phyloP scores from a whole-genome alignment of 768 basidiomycete species.

The Suillus weaverae region DNA sequence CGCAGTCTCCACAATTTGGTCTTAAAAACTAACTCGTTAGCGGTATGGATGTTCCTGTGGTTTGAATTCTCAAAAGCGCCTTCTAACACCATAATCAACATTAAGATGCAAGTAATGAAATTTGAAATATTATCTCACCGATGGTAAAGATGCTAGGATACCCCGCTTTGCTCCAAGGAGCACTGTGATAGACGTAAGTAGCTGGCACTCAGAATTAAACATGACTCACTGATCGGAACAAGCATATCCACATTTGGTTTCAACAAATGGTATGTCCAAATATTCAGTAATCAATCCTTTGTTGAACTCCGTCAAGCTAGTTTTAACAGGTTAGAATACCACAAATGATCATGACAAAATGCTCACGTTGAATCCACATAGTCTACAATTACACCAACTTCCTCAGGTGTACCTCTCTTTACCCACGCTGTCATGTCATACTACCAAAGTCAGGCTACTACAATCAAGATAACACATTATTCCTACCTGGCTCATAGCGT shows the following conservation, averaged over 20 bases:
- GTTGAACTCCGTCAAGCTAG: slow-evolving; percentile 79
- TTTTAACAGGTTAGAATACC: slow-evolving; percentile 14
- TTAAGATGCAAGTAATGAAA: neutral
- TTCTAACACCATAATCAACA: slow-evolving; percentile 36
- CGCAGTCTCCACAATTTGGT: slow-evolving; percentile 42
- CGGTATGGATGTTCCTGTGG: slow-evolving; percentile 71
- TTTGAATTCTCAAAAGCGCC: slow-evolving; percentile 77
- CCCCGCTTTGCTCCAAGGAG: slow-evolving; percentile 84
- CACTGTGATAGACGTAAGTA: slow-evolving; percentile 37
- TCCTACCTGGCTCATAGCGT: slow-evolving; percentile 35
- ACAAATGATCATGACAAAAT: slow-evolving; percentile 28
- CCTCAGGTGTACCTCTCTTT: slow-evolving; percentile 73
- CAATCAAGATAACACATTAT: neutral
- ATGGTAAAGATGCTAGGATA: slow-evolving; percentile 85
- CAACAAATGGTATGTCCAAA: slow-evolving; percentile 75
- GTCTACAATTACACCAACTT: slow-evolving; percentile 85
- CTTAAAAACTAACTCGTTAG: slow-evolving; percentile 66
- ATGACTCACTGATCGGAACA: slow-evolving; percentile 84
- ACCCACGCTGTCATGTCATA: slow-evolving; percentile 97
- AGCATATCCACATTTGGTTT: slow-evolving; percentile 92
- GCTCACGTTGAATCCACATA: slow-evolving; percentile 65
- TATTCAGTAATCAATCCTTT: slow-evolving; percentile 73
- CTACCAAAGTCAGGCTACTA: slow-evolving; percentile 39
- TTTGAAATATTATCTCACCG: slow-evolving; percentile 29
- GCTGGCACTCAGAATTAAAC: slow-evolving; percentile 10